Evolutionary conservation across 345 rosid species (phyloP).

Genomic region (Pseudoturritis turrita): DNA sequence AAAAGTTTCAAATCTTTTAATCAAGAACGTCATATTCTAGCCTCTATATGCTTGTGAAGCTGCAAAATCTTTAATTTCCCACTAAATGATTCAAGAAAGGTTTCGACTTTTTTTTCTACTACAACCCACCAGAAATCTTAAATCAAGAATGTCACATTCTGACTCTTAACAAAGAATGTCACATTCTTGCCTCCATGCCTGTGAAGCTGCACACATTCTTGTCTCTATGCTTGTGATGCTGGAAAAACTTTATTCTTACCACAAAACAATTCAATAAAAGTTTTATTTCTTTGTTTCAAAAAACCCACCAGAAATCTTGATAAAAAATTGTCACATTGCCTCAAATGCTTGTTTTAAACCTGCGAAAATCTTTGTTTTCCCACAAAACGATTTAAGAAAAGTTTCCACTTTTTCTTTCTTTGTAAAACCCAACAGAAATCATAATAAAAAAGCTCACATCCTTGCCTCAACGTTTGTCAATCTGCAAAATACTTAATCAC

Average conservation of each 20-base stretch:
- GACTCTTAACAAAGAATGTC: not conserved
- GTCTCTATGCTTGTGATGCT: not conserved
- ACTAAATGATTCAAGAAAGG: not conserved
- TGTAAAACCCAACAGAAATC: not conserved
- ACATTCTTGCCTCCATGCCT: not conserved
- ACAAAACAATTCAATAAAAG: not conserved
- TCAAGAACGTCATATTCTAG: not conserved
- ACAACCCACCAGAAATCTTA: slow-evolving; percentile 11
- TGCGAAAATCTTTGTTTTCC: not conserved
- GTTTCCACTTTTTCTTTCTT: not conserved
- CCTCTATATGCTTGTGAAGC: not conserved
- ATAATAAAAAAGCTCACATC: not conserved
- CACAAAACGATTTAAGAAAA: slow-evolving; percentile 6
- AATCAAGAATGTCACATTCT: not conserved
- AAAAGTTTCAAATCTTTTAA: not conserved
- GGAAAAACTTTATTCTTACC: not conserved
- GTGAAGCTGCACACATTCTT: not conserved
- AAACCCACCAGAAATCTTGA: not conserved
- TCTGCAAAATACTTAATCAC: not conserved
- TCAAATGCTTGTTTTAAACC: not conserved
- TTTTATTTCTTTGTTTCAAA: not conserved
- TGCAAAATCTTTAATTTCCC: not conserved
- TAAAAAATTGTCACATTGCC: not conserved
- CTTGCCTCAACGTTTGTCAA: not conserved
- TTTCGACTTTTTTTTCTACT: not conserved